Conservation (phyloP, 164 flowering plant species). For the Vitis rupestris region DNA sequence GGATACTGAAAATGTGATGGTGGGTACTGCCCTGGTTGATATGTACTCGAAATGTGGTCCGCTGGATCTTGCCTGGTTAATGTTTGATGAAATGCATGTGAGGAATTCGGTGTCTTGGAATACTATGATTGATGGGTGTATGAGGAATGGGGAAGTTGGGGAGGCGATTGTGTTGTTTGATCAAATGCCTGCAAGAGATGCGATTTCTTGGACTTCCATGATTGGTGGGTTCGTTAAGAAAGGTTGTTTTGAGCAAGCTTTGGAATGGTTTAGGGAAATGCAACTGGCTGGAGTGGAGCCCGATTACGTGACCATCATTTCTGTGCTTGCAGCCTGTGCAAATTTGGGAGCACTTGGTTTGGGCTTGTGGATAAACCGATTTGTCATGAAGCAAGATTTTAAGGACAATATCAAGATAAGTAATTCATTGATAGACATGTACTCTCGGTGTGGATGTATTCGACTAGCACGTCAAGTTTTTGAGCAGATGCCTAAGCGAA, state of each 20-base stretch:
- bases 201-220: constrained; percentile 57
- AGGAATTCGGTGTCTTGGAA: constrained; percentile 62
- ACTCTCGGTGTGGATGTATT: constrained; percentile 59
- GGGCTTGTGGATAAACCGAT: constrained; percentile 53
- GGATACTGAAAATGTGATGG: constrained; percentile 42
- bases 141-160: constrained; percentile 45
- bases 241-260: constrained; percentile 42
- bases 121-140: constrained; percentile 61
- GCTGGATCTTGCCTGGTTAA: constrained; percentile 30
- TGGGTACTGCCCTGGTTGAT: constrained; percentile 47
- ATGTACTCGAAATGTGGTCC: constrained; percentile 50
- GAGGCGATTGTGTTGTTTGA: constrained; percentile 48
- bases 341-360: constrained; percentile 50
- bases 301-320: constrained; percentile 56
- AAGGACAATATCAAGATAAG: constrained; percentile 36
- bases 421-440: constrained; percentile 64
- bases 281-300: constrained; percentile 43
- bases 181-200: constrained; percentile 57
- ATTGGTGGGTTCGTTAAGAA: constrained; percentile 56
- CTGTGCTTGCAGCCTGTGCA: constrained; percentile 53
- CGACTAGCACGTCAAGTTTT: constrained; percentile 51
- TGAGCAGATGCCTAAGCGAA: constrained; percentile 36
- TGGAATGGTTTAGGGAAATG: constrained; percentile 53
- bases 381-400: constrained; percentile 23
- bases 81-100: constrained; percentile 43